Evolutionary conservation across 768 basidiomycete species (phyloP).

Genomic region (Russula dissimulans): DNA sequence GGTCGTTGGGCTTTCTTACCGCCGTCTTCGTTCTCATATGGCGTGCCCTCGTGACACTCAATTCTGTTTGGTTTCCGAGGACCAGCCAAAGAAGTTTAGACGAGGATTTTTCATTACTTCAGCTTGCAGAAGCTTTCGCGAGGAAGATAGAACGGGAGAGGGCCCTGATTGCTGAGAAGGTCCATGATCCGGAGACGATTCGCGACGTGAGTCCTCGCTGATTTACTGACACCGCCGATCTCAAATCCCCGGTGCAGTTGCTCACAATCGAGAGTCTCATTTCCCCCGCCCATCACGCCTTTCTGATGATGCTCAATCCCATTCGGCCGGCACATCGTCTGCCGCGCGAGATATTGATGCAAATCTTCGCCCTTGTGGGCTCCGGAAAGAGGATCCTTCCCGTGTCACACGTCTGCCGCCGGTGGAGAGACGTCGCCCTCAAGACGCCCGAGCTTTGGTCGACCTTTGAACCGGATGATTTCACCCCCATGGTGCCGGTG

Average conservation of each 20-base stretch:
- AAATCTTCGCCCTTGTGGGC: slow-evolving; percentile 8
- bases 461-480: slow-evolving; percentile 6
- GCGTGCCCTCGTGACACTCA: background rate
- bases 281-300: slow-evolving; percentile 4
- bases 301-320: slow-evolving; percentile 12
- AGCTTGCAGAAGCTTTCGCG: slow-evolving; percentile 13
- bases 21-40: background rate
- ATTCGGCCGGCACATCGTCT: slow-evolving; percentile 7
- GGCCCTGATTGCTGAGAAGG: background rate
- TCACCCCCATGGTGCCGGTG: slow-evolving; percentile 6
- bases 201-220: slow-evolving; percentile 6
- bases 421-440: slow-evolving; percentile 8
- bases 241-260: background rate
- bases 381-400: slow-evolving; percentile 8
- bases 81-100: background rate
- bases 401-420: slow-evolving; percentile 12
- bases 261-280: slow-evolving; percentile 4
- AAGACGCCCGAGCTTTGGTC: slow-evolving; percentile 13
- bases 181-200: slow-evolving; percentile 6
- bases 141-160: slow-evolving; percentile 4
- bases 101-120: slow-evolving; percentile 4
- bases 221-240: background rate
- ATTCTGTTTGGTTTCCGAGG: background rate
- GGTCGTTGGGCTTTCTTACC: background rate
- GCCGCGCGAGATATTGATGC: slow-evolving; percentile 11